Evolutionary conservation across 371 early-diverging fungal species (phyloP), one percentile per base, ranked within the genome.

Genomic region (Lichtheimia ramosa): DNA sequence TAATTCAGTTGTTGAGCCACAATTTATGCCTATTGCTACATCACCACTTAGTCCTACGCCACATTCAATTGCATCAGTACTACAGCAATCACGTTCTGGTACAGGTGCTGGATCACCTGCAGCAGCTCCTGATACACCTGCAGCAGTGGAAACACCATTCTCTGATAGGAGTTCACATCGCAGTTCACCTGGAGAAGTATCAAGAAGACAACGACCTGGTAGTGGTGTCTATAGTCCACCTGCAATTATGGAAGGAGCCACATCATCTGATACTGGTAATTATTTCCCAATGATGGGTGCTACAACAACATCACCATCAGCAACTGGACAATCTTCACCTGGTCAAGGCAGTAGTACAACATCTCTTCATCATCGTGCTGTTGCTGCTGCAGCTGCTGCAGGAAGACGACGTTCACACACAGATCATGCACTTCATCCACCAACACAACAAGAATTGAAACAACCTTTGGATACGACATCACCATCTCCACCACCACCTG

Each of bases 21-120:
- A 82, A 2, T 85, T 81, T 49, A 71, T 83, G 16, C 88, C 88
- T 5, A 86, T 88, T 53, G 86, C 88, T 1, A 86, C 88, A 0
- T 83, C 85, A 0, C 86, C 86, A 0, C 28, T 64, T 0, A 83
- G 79, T 40, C 74, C 75, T 5, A 59, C 61, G 21, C 59, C 66
- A 15, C 54, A 68, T 18, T 55, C 67, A 13, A 43, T 62, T 16
- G 43, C 56, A 2, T 59, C 56, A 16, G 52, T 53, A n/a, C 20
- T 56, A 5, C 62, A 57, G n/a, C 56, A 46, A 20, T 48, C 41
- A 46, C 61, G 61, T 28, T 51, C 13, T 43, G 43, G n/a, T 23
- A 51, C n/a, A 59, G 60, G 15, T 56, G 10, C 34, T 34, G 34
- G 10, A 8, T 34, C 34, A 8, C 34, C 34, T 4, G 34, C 34